phyloP scores from a whole-genome alignment of 1,139 yeast genomes.

The Nadsonia starkeyi-henricii region DNA sequence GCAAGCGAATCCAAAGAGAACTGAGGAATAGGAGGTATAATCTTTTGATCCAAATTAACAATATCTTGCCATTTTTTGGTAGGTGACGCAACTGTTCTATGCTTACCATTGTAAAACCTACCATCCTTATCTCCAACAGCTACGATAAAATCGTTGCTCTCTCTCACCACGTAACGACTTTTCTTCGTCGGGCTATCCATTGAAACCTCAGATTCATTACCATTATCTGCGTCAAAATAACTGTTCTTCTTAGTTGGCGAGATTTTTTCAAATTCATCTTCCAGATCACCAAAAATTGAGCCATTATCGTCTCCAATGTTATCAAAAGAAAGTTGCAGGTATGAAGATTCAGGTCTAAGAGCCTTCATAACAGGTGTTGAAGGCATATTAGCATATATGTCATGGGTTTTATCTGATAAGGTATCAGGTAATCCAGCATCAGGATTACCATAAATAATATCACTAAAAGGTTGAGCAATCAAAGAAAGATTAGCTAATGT shows the following conservation, averaged over 20 bases:
- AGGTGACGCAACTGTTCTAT: background rate
- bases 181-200: slow-evolving; percentile 5
- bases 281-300: slow-evolving; percentile 27
- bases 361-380: background rate
- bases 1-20: background rate
- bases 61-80: background rate
- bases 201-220: slow-evolving; percentile 3
- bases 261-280: slow-evolving; percentile 26
- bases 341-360: background rate
- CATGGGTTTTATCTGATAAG: background rate
- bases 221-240: slow-evolving; percentile 20
- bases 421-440: background rate
- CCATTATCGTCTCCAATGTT: slow-evolving; percentile 27
- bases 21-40: background rate
- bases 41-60: background rate
- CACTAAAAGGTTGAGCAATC: background rate
- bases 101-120: background rate
- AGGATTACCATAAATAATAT: background rate
- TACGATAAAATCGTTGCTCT: slow-evolving; percentile 1
- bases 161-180: background rate
- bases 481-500: background rate
- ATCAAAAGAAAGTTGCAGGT: slow-evolving; percentile 16
- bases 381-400: background rate
- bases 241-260: slow-evolving; percentile 22
- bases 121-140: slow-evolving; percentile 1